Percentiles rank a stretch among this genome's conserved stretches.
Conservation (phyloP, 805 yeast species). For the Diddensiella transvaalensis region DNA sequence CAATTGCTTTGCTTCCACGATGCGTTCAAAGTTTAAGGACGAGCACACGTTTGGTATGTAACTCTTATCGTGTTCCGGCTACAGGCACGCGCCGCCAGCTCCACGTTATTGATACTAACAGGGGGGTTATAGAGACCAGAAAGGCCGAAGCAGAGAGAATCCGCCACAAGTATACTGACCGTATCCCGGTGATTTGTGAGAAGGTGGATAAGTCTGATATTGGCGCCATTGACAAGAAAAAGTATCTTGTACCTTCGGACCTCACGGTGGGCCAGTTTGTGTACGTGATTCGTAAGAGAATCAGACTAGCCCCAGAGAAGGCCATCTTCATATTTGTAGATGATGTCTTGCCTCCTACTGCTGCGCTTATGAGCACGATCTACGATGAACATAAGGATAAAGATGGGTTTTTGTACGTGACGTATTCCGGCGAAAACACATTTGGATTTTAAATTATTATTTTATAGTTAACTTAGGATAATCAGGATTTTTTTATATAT, state of each 20-base stretch:
- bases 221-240: conserved; percentile 94
- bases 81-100: too few relatives aligned
- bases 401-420: conserved; percentile 93
- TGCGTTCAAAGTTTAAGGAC: conserved; percentile 93
- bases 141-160: conserved; percentile 92
- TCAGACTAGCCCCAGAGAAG: conserved; percentile 93
- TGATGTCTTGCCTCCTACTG: conserved; percentile 96
- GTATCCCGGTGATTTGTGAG: conserved; percentile 97
- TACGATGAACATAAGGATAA: conserved; percentile 97
- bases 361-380: conserved; percentile 90
- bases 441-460: conserved; percentile 72
- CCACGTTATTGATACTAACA: too few relatives aligned
- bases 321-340: conserved; percentile 97
- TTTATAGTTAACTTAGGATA: background rate
- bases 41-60: conserved; percentile 92
- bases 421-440: conserved; percentile 96
- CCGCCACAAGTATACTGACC: conserved; percentile 79
- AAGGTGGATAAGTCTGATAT: conserved; percentile 95
- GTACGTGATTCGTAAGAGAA: conserved; percentile 93
- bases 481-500: background rate
- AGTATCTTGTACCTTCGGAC: conserved; percentile 93
- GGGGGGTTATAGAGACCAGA: conserved; percentile 69
- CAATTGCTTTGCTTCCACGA: too few relatives aligned
- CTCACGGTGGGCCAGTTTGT: conserved; percentile 97
- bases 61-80: too few relatives aligned